Evolutionary conservation across 2,329 filamentous ascomycete species (phyloP).

Genomic region (Cladophialophora bantiana): DNA sequence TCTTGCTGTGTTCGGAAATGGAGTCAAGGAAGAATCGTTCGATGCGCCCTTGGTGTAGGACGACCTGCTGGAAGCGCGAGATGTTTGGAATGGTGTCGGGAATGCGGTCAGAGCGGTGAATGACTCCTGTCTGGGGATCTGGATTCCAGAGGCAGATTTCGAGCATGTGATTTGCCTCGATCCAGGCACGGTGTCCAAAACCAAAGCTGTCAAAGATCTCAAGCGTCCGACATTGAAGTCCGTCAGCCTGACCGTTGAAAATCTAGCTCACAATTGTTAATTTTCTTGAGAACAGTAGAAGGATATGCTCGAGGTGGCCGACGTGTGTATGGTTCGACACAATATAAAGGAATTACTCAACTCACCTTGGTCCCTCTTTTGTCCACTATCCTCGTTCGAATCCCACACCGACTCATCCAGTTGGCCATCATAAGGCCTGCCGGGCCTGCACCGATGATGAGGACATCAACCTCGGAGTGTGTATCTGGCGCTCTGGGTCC

Average conservation of each 20-base stretch:
- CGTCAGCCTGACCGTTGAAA: slow-evolving; percentile 58
- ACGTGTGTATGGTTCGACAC: background rate
- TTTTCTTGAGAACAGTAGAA: background rate
- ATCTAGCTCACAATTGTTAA: slow-evolving; percentile 25
- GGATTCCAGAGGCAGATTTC: slow-evolving; percentile 70
- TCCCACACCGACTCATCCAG: slow-evolving; percentile 58
- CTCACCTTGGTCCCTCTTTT: slow-evolving; percentile 48
- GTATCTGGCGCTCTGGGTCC: background rate
- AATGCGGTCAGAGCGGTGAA: slow-evolving; percentile 66
- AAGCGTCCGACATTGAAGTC: slow-evolving; percentile 69
- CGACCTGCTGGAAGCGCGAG: slow-evolving; percentile 69
- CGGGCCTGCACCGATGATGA: slow-evolving; percentile 61
- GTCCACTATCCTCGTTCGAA: slow-evolving; percentile 59
- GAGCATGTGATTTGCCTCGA: slow-evolving; percentile 72
- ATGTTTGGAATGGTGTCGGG: slow-evolving; percentile 68
- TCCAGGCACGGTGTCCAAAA: slow-evolving; percentile 68
- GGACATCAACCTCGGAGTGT: slow-evolving; percentile 50
- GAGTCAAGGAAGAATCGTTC: slow-evolving; percentile 71
- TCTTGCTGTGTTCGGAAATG: slow-evolving; percentile 53
- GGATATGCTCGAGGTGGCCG: too few relatives aligned
- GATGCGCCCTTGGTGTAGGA: slow-evolving; percentile 74
- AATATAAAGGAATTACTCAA: background rate
- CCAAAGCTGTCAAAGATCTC: slow-evolving; percentile 78
- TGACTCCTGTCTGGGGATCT: slow-evolving; percentile 57
- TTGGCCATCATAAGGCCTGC: slow-evolving; percentile 55